Evolutionary conservation across 2,329 filamentous ascomycete species (phyloP), one percentile per base, ranked within the genome.

Genomic region (Colletotrichum sojae): DNA sequence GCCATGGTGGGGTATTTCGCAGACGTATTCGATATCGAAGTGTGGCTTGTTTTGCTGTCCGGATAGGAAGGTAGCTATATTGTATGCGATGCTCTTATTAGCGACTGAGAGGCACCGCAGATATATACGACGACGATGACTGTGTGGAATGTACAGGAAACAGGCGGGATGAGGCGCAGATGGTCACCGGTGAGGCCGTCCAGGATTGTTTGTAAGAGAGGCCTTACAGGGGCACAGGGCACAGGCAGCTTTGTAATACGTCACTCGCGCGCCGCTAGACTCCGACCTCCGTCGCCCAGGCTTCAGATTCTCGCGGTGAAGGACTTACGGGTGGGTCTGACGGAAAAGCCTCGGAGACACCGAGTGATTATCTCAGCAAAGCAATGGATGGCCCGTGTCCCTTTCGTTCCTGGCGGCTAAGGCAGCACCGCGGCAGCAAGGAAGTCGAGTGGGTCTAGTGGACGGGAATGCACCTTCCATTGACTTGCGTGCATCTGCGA

Each of bases 171-270:
- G 68, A 68, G 66, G 69, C 66, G 61, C 56, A 49, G 70, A 64
- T 54, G 54, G 62, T 57, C 49, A 66, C 70, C n/a, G 36, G n/a
- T 60, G 61, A 63, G 55, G 70, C 67, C 55, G 57, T 75, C 76
- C 68, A 70, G 75, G 40, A 46, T 18, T 54, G 73, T 66, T 55
- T 77, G 77, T 77, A 70, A 77, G 69, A 40, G 49, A 60, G 65
- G 72, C 72, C 79, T 80, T 80, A 36, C 31, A 36, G 31, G 31
- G 31, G 27, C 6, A 31, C 27, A 6, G 6, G 6, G 27, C 9
- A 40, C 56, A 66, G 65, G 72, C 72, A 80, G 81, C 81, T 82
- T 82, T 80, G 81, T 82, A 82, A 82, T 82, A 77, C 79, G 77
- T 78, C 77, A 77, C 63, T 48, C 60, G 46, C n/a, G 36, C 49